Base-by-base conservation (phyloP, 2,329 filamentous ascomycete species). In the Onygena corvina region DNA sequence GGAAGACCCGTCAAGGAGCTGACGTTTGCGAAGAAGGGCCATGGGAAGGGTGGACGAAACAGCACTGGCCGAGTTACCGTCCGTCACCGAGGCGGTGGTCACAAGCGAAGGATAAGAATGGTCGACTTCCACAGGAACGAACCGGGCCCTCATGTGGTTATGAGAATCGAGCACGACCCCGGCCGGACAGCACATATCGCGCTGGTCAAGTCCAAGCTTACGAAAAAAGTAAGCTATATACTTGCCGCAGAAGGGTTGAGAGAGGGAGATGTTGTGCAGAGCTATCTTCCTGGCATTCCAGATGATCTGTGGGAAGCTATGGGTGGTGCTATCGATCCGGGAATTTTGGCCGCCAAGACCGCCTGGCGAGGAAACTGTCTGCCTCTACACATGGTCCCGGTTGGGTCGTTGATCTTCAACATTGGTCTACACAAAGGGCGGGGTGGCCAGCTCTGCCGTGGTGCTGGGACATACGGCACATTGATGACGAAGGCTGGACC, bases 121-220 rank as follows among this genome's bases (percentile, higher is more conserved):
- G 81, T 98, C 29, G 93, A 98, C 67, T 98, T 94, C 64, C 72
- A 81, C 56, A 83, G 92, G 48, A 79, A 76, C 66, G 76, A 77
- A 21, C 79, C 88, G 0, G 92, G 92, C 14, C 81, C 85, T 55
- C 92, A 96, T 59, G 69, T 82, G 12, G 90, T 98, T 49, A 89
- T 96, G 64, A 80, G 92, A 53, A 89, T 98, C 61, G 92, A 98
- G 67, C 89, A 96, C 66, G 93, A 98, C 60, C 92, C 92, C 0
- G 87, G 87, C 56, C 83, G 92, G 47, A 94, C 81, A 60, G 87
- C 90, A 11, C 92, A 98, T 64, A 89, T 98, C 66, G 92, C 92
- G 4, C 75, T 98, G 50, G 62, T 95, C 44, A 88, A 80, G 46
- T 81, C 84, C 59, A 72, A 87, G 56, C 76, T 79, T 44, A 90